Evolutionary conservation across 164 flowering plant species (phyloP).

Genomic region (Malania oleifera): DNA sequence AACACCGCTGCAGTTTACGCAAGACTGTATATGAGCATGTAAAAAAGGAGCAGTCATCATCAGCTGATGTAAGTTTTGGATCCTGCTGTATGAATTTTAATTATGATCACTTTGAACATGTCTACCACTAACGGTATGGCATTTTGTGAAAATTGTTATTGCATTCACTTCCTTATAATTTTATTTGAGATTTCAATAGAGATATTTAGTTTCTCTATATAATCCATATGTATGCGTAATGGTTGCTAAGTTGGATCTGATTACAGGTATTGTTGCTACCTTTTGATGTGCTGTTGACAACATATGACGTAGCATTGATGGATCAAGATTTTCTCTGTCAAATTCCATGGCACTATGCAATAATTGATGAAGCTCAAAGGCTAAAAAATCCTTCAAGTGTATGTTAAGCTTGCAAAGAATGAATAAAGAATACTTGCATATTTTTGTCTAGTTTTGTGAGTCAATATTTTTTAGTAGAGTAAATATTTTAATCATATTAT

Average conservation of each 20-base stretch:
- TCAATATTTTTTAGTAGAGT: too few relatives aligned
- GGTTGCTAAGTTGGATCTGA: conserved; percentile 10
- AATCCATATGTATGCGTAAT: neutral
- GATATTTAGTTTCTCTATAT: conserved; percentile 5
- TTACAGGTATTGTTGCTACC: conserved; percentile 50
- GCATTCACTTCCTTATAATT: neutral
- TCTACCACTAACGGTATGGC: neutral
- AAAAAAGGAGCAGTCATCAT: conserved; percentile 24
- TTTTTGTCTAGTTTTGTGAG: too few relatives aligned
- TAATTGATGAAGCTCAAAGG: conserved; percentile 95
- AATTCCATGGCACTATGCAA: conserved; percentile 77
- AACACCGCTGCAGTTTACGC: conserved; percentile 45
- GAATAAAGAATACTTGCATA: too few relatives aligned
- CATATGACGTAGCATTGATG: conserved; percentile 80
- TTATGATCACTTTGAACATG: neutral
- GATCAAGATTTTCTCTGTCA: conserved; percentile 93
- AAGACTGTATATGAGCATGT: conserved; percentile 37
- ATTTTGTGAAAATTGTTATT: neutral
- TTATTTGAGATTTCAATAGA: too few relatives aligned
- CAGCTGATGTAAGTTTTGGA: conserved; percentile 37
- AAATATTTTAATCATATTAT: too few relatives aligned
- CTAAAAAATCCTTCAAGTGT: conserved; percentile 96
- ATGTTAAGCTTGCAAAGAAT: conserved; percentile 18
- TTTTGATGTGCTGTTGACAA: conserved; percentile 81
- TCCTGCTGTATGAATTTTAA: neutral